Evolutionary conservation across 768 basidiomycete genomes (phyloP), one percentile per base, ranked within the genome.

Genomic region (Panaeolus cyanescens): DNA sequence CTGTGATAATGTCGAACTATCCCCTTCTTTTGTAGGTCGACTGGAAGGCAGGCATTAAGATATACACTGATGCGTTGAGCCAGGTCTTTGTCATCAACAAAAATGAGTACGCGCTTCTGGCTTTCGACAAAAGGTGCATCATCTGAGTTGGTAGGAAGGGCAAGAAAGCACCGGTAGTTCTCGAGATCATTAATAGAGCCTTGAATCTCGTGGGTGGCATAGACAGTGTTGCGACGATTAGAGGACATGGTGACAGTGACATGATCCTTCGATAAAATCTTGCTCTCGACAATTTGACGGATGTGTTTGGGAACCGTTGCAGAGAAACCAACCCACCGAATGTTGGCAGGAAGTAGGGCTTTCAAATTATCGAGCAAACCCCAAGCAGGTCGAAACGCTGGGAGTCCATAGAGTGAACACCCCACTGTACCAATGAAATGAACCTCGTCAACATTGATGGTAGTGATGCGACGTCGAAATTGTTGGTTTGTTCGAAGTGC

Each of bases 211-310:
- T 75, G 74, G 0, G 69, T 72, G 5, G 70, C 68, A 57, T 74
- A 75, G 0, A 70, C 70, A 0, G 61, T 73, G 53, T 76, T 75
- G 3, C 68, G 68, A 0, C 71, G 60, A 39, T 75, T 76, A 0
- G 64, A 64, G 0, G 70, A 67, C 6, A 65, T 31, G 6, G 55
- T 56, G 3, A 72, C 65, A 5, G 34, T 58, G 2, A 61, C n/a
- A 30, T 67, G 67, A 7, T 58, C 34, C 0, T 37, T 45, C 13
- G 39, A 33, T 3, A 73, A 56, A 4, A 72, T 32, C 17, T 66
- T 64, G 4, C 37, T 54, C 20, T 65, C 39, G 22, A 70, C 39
- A 0, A 59, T 62, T 32, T 62, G 63, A 30, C 67, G 68, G 8
- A 73, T 71, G 30, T 73, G 68, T 0, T 59, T 57, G 1, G 70